Base-by-base conservation (phyloP, 768 basidiomycete species). In the Omphalotus guepiniiformis region DNA sequence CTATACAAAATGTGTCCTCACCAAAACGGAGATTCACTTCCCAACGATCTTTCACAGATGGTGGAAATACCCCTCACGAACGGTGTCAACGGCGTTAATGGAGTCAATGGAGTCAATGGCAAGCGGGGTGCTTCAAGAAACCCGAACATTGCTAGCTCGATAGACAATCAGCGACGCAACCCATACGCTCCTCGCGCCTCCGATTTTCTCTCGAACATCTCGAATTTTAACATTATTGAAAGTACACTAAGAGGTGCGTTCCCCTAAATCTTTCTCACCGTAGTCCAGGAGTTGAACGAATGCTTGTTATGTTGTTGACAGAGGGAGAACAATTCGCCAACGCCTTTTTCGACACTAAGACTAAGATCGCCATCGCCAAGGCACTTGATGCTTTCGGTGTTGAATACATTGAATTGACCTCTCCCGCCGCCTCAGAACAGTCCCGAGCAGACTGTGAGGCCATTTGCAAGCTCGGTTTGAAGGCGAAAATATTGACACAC, bases 281-380 rank as follows among this genome's bases (percentile, higher is more conserved):
- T 7, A 50, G 52, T 34, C 46, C 53, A 19, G n/a, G n/a, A 46
- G 47, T 35, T 60, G 25, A 51, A 27, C n/a, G 49, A 39, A 49
- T 25, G 26, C 42, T 12, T 29, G 30, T 51, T 32, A 11, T 39
- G 37, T 16, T 39, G 21, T 15, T 15, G 42, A 30, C 58, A 95
- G 94, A 96, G 86, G 94, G 93, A 49, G 94, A 96, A 67, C 94
- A 99, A 66, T 99, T 99, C 60, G 96, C 96, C 53, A 99, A 98
- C 63, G 95, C 96, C 45, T 99, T 99, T 79, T 99, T 98, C 65
- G 95, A 96, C 64, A 93, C 93, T 63, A 93, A 94, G 75, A 98
- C 94, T 71, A 99, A 99, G 81, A 96, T 97, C 64, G 93, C 94
- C 64, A 99, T 99, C 58, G 96, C 96, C 55, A 92, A 85, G 74